Percentiles rank a stretch among this genome's conserved stretches.
Evolutionary conservation across 1,284 basidiomycete species (phyloP).

Genomic region (Afroboletus lepidellus): DNA sequence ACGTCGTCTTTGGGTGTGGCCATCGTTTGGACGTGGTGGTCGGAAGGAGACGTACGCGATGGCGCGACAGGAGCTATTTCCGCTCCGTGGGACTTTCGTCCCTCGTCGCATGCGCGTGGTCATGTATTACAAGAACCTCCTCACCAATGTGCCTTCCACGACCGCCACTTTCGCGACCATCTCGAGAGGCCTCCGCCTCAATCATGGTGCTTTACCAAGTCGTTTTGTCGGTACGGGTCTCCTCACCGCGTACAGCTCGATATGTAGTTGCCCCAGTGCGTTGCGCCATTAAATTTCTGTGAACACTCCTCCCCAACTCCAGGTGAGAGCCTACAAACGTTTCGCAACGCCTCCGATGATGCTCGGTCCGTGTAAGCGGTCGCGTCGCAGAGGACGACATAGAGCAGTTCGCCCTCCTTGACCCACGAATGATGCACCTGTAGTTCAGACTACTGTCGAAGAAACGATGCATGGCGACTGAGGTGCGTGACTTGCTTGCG

Average conservation of each 20-base stretch:
- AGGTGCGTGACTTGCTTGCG: not conserved
- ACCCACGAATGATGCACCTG: not conserved
- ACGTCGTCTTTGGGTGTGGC: constrained; percentile 31
- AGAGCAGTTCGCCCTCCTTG: not conserved
- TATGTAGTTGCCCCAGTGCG: not conserved
- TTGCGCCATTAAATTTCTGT: too few species aligned
- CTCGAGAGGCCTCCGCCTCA: not conserved
- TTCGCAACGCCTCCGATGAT: not conserved
- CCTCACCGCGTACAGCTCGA: not conserved
- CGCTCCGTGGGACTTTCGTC: too few species aligned
- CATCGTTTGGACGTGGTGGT: constrained; percentile 16
- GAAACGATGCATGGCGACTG: not conserved
- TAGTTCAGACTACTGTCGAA: not conserved
- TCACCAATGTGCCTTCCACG: too few species aligned
- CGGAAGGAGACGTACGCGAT: not conserved
- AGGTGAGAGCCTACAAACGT: not conserved
- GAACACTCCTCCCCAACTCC: not conserved
- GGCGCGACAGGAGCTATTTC: not conserved
- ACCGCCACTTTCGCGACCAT: too few species aligned
- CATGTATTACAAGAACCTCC: too few species aligned
- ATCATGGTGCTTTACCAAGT: not conserved
- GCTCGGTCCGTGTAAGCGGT: constrained; percentile 5
- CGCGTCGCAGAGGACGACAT: not conserved
- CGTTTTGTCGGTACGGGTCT: not conserved
- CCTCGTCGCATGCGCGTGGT: too few species aligned